Evolutionary conservation across 2,329 filamentous ascomycete genomes (phyloP).

Genomic region (Graphiopsis chlorocephala): DNA sequence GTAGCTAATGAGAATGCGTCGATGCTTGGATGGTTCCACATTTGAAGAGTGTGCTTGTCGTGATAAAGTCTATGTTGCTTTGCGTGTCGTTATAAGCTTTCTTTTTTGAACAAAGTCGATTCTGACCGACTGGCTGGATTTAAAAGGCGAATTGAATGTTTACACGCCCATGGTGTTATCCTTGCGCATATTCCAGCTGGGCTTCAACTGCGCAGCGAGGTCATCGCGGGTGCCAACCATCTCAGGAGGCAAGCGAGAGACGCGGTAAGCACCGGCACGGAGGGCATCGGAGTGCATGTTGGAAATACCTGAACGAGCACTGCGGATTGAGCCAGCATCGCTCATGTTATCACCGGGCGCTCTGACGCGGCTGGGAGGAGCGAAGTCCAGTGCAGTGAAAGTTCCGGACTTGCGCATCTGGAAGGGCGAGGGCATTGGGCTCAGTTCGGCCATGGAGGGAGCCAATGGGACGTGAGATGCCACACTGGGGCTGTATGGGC

Average conservation of each 20-base stretch:
- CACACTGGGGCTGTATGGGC: slow-evolving; percentile 72
- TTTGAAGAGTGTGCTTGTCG: slow-evolving; percentile 11
- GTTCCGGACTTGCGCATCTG: slow-evolving; percentile 72
- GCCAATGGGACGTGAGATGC: slow-evolving; percentile 74
- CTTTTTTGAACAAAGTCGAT: not conserved
- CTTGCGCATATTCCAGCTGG: slow-evolving; percentile 52
- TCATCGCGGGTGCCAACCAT: slow-evolving; percentile 74
- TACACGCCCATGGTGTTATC: slow-evolving; percentile 12
- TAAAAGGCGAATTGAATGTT: not conserved
- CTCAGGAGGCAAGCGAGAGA: slow-evolving; percentile 79
- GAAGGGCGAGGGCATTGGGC: slow-evolving; percentile 83
- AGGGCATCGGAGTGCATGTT: slow-evolving; percentile 67
- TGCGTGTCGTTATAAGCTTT: slow-evolving; percentile 11
- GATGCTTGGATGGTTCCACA: slow-evolving; percentile 1
- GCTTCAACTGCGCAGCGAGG: slow-evolving; percentile 57
- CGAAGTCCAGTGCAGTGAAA: slow-evolving; percentile 78
- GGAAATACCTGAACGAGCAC: slow-evolving; percentile 77
- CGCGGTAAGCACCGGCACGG: slow-evolving; percentile 77
- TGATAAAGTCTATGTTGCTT: slow-evolving; percentile 12
- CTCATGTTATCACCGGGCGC: slow-evolving; percentile 46
- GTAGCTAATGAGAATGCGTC: slow-evolving; percentile 1
- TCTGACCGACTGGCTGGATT: not conserved
- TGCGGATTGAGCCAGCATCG: slow-evolving; percentile 54
- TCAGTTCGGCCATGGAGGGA: slow-evolving; percentile 82
- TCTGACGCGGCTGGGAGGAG: slow-evolving; percentile 71